A percentile compares a stretch with the other conserved stretches of the same genome.
phyloP scores from a whole-genome alignment of 2,329 filamentous ascomycete species.

The Exophiala calicioides region DNA sequence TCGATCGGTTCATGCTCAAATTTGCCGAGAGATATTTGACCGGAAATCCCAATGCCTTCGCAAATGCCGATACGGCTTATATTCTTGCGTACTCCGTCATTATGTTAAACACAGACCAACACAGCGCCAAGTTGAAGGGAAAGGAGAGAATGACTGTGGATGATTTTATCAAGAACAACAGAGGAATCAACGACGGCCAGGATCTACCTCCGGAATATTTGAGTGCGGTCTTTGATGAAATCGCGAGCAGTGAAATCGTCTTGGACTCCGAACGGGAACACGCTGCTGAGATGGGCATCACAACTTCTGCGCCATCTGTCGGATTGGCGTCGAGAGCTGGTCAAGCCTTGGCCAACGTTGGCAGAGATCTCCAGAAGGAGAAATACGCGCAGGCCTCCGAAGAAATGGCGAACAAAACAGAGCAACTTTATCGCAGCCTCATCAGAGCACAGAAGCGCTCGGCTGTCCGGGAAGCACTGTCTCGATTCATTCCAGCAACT shows the following conservation, averaged over 20 bases:
- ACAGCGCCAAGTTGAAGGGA: conserved; percentile 82
- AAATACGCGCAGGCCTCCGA: conserved; percentile 94
- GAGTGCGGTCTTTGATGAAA: conserved; percentile 86
- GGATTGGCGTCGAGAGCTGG: conserved; percentile 81
- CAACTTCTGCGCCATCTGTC: conserved; percentile 58
- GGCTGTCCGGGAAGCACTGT: conserved; percentile 65
- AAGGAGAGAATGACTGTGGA: conserved; percentile 88
- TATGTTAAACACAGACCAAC: conserved; percentile 91
- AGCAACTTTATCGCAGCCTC: conserved; percentile 89
- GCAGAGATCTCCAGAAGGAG: conserved; percentile 86
- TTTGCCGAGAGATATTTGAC: conserved; percentile 95
- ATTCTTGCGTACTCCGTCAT: conserved; percentile 96
- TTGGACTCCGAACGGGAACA: conserved; percentile 88
- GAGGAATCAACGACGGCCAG: conserved; percentile 94
- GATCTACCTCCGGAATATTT: conserved; percentile 94
- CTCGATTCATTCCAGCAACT: conserved; percentile 83
- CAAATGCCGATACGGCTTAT: conserved; percentile 96
- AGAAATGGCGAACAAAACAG: conserved; percentile 79
- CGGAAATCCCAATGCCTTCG: conserved; percentile 95
- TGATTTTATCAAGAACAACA: conserved; percentile 98
- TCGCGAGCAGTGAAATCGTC: conserved; percentile 87
- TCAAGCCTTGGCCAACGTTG: conserved; percentile 86
- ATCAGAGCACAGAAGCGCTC: conserved; percentile 86
- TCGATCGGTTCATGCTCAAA: conserved; percentile 98
- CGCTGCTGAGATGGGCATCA: conserved; percentile 73